Base-by-base conservation (phyloP, 441 rosid species). In the Rhodomyrtus psidioides region DNA sequence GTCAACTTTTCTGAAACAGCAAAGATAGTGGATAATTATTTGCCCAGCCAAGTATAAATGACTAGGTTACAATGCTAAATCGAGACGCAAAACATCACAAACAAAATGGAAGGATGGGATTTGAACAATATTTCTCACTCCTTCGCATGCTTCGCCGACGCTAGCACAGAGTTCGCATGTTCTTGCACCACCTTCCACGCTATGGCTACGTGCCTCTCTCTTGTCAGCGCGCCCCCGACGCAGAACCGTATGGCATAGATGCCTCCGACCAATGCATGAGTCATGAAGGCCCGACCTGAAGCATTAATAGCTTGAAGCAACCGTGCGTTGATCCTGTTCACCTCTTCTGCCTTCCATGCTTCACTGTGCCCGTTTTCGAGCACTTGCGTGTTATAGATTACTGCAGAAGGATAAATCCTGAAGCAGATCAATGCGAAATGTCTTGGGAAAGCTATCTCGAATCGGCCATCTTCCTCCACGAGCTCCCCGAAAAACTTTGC, bases 151-250 rank as follows among this genome's bases (percentile, higher is more conserved):
- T 30, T n/a, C 46, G 34, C 1, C 15, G 4, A 9, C 4, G 76
- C 49, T 39, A 49, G 83, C 27, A 83, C 30, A 3, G 85, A 62
- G 14, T 85, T 84, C 7, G 87, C 59, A 23, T 89, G 82, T 46
- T 87, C 87, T 70, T 59, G 87, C 49, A 89, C 82, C 87, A 90
- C 87, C 87, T 87, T 88, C 92, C 91, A 91, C 19, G 91, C 91
- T 83, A 51, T 86, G 28, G 83, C 55, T n/a, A 90, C 91, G 57
- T 91, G 94, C 39, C 84, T 85, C 46, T 91, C 91, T 87, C 46
- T 65, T 15, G 5, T 14, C 55, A 44, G 15, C 21, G 90, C 82
- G 14, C 90, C 88, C 15, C 95, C 91, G 1, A 93, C 81, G 0
- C 90, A 90, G 51, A 92, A 92, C 55, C 94, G 83, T 65, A 92